Base-by-base conservation (phyloP, 2,329 filamentous ascomycete genomes). In the Venturia nashicola region DNA sequence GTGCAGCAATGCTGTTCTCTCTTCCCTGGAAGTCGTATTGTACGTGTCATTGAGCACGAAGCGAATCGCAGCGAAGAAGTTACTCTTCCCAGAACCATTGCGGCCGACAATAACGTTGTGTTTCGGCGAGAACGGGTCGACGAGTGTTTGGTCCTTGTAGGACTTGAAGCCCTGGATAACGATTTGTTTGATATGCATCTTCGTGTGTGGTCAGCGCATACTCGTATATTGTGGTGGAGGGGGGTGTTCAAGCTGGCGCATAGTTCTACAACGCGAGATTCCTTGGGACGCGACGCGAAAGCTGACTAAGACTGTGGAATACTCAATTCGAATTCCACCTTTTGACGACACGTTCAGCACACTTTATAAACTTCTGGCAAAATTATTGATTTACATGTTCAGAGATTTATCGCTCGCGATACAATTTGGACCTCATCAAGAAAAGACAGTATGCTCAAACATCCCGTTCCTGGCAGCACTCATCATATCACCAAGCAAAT, bases 81-180 rank as follows among this genome's bases (percentile, higher is more conserved):
- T 99, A 76, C 91, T 97, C 83, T 99, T 99, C 72, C 94, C 94
- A 2, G 94, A 97, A 69, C 94, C 94, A 86, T 99, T 99, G 80
- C 94, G 93, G 69, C 94, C 94, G 72, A 99, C 94, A 71, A 99
- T 96, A 69, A 99, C 92, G 80, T 99, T 99, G 72, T 93, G 94
- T 72, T 95, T 95, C 62, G 93, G 88, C 55, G 93, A 97, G 77
- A 99, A 99, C 66, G 93, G 93, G 74, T 99, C 94, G 74, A 97
- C 97, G 75, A 97, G 90, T 62, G 91, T 97, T 76, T 99, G 95
- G 74, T 99, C 93, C 82, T 99, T 99, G 85, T 99, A 99, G 83
- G 91, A 97, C 80, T 99, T 99, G 80, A 99, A 99, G 86, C 94
- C 94, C 77, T 99, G 94, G 74, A 99, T 97, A 76, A 97, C 97